A percentile compares a stretch with the other conserved stretches of the same genome.
Conservation (phyloP, 2,329 filamentous ascomycete species). For the Tolypocladium sp. region DNA sequence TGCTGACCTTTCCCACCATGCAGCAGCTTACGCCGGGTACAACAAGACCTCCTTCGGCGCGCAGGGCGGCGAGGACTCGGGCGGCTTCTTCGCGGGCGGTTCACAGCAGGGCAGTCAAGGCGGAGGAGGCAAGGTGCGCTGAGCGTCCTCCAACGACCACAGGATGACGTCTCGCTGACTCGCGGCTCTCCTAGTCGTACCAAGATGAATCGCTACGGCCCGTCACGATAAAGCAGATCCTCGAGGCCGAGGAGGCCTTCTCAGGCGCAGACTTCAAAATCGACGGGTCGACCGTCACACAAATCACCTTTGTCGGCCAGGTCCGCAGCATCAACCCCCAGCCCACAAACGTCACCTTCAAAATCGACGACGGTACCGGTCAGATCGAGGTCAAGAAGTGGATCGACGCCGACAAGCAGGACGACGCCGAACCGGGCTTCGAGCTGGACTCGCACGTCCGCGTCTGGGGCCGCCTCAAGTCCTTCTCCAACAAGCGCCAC, state of each 20-base stretch:
- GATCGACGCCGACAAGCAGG: conserved; percentile 56
- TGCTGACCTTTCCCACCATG: neutral
- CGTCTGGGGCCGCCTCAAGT: conserved; percentile 76
- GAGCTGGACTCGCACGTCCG: conserved; percentile 72
- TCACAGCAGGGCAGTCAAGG: conserved; percentile 51
- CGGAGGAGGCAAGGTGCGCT: conserved; percentile 33
- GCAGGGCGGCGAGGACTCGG: conserved; percentile 49
- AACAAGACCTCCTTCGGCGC: conserved; percentile 38
- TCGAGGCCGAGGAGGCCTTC: conserved; percentile 71
- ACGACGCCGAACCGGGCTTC: conserved; percentile 42
- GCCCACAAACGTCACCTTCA: conserved; percentile 85
- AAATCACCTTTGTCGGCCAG: conserved; percentile 79
- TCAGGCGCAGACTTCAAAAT: conserved; percentile 70
- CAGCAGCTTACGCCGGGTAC: conserved; percentile 43
- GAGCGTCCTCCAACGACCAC: neutral
- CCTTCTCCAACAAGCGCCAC: conserved; percentile 74
- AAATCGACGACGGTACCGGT: conserved; percentile 90
- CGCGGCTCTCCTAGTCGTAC: conserved; percentile 36
- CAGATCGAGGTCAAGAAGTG: conserved; percentile 86
- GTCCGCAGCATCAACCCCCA: conserved; percentile 80
- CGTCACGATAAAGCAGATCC: conserved; percentile 89
- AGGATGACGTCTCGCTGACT: neutral
- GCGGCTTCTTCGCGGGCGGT: conserved; percentile 51
- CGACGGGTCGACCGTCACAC: conserved; percentile 63
- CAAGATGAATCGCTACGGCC: conserved; percentile 82